Conservation (phyloP, 1,284 basidiomycete genomes). For the Naganishia liquefaciens region DNA sequence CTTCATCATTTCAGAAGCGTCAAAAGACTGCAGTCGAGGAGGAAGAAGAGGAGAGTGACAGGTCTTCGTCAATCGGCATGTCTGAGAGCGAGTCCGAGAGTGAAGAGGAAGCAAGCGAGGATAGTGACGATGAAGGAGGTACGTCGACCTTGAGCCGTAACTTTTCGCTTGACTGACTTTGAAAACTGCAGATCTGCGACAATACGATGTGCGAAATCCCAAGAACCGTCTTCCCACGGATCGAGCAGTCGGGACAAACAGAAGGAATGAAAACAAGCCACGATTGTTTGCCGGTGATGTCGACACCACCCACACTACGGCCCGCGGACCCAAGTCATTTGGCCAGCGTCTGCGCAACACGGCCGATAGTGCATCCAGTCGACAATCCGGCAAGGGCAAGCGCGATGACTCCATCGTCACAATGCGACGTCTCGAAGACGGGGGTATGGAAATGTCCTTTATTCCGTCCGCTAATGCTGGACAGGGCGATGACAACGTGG, state of each 20-base stretch:
- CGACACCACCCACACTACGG: constrained; percentile 29
- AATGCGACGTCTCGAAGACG: constrained; percentile 42
- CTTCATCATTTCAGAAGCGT: constrained; percentile 42
- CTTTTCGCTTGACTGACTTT: constrained; percentile 14
- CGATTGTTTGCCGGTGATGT: constrained; percentile 42
- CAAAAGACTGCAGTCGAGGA: constrained; percentile 80
- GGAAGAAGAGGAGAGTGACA: constrained; percentile 84
- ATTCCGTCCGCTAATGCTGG: constrained; percentile 46
- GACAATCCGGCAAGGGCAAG: constrained; percentile 29
- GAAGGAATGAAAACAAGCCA: constrained; percentile 38
- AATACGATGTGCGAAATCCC: constrained; percentile 55
- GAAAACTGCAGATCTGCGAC: constrained; percentile 46
- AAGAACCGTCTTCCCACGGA: constrained; percentile 33
- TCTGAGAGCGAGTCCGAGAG: constrained; percentile 50
- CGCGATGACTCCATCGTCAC: constrained; percentile 32
- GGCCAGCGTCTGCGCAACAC: constrained; percentile 47
- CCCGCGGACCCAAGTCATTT: constrained; percentile 44
- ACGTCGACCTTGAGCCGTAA: constrained; percentile 47
- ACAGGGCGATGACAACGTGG: constrained; percentile 30
- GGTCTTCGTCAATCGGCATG: constrained; percentile 69
- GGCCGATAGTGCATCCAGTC: not conserved
- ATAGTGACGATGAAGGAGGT: constrained; percentile 53
- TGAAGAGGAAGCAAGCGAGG: constrained; percentile 49
- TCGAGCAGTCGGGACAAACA: constrained; percentile 36
- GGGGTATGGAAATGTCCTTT: constrained; percentile 59